Conservation (phyloP, 2,329 filamentous ascomycete species). For the Claviceps arundinis region DNA sequence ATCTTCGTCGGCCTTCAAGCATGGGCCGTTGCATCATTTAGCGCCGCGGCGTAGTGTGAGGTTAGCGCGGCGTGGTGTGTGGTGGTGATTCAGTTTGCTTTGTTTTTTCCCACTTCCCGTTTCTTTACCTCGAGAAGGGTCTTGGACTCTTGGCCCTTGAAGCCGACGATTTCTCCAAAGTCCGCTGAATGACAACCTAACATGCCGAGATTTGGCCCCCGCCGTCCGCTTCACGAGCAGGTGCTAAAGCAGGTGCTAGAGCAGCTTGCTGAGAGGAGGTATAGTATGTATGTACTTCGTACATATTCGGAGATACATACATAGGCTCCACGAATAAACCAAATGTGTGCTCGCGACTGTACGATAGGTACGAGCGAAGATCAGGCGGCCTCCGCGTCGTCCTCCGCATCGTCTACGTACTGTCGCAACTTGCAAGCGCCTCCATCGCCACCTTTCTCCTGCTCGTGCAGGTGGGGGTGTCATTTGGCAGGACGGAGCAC, state of each 20-base stretch:
- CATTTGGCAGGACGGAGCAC: no score
- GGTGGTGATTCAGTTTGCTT: neutral
- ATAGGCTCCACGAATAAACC: no score
- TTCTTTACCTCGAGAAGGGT: neutral
- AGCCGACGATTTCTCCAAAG: neutral
- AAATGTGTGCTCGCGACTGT: no score
- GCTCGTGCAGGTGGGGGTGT: no score
- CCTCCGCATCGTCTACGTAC: no score
- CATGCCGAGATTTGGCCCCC: neutral
- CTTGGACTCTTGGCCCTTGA: neutral
- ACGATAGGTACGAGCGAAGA: no score
- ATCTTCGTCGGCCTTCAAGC: no score
- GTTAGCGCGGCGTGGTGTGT: neutral
- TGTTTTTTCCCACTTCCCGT: neutral
- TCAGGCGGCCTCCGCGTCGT: no score
- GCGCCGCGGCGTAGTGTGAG: neutral
- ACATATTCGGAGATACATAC: neutral
- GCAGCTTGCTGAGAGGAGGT: neutral
- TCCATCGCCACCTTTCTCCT: no score
- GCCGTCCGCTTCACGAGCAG: conserved; percentile 1
- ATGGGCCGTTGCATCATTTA: neutral
- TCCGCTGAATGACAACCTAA: neutral
- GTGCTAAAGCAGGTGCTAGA: conserved; percentile 1
- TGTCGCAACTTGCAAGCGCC: no score
- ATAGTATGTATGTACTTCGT: neutral